A percentile compares a stretch with the other conserved stretches of the same genome.
Evolutionary conservation across 352 stramenopile species (phyloP).

Genomic region (Globisporangium splendens): DNA sequence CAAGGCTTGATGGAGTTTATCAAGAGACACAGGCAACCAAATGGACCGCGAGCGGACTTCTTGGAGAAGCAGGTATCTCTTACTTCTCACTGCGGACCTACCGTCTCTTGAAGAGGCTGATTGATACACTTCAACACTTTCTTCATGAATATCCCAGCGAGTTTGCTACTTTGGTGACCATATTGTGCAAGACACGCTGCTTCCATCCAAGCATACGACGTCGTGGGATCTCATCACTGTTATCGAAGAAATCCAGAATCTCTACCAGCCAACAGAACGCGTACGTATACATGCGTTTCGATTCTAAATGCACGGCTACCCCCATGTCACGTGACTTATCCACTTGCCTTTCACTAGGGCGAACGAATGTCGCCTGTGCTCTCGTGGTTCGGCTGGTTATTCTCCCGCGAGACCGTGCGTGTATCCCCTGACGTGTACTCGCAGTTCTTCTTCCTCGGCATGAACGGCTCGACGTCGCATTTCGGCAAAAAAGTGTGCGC

Average conservation of each 20-base stretch:
- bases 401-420: slow-evolving; percentile 17
- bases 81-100: background rate
- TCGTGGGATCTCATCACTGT: slow-evolving; percentile 45
- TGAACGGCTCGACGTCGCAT: slow-evolving; percentile 32
- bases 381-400: slow-evolving; percentile 20
- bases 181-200: slow-evolving; percentile 38
- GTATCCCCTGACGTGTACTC: slow-evolving; percentile 26
- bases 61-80: slow-evolving; percentile 10
- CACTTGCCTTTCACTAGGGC: background rate
- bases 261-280: slow-evolving; percentile 30
- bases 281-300: slow-evolving; percentile 11
- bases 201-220: slow-evolving; percentile 25
- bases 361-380: slow-evolving; percentile 6
- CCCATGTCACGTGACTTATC: no score
- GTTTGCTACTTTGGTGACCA: slow-evolving; percentile 62
- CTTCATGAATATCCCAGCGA: slow-evolving; percentile 13
- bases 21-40: background rate
- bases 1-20: slow-evolving; percentile 15
- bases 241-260: slow-evolving; percentile 43
- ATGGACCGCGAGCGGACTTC: background rate
- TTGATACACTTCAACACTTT: background rate
- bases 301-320: no score
- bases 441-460: slow-evolving; percentile 53
- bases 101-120: background rate
- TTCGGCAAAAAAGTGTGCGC: slow-evolving; percentile 44